Evolutionary conservation across 1,139 yeast species (phyloP), one percentile per base, ranked within the genome.

Genomic region (Magnusiomyces suaveolens): DNA sequence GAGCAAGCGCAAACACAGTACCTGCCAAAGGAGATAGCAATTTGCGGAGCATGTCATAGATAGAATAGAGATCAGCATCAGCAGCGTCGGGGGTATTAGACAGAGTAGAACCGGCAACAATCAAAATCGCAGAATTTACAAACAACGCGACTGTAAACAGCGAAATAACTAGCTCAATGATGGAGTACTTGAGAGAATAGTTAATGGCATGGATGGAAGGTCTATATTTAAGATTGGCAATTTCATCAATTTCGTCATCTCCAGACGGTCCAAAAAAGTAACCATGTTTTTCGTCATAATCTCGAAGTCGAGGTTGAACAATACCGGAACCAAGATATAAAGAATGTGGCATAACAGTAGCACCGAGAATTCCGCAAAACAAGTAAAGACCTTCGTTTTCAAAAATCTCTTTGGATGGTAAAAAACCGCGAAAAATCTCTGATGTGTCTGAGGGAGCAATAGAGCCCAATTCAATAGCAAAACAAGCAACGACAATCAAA

Each of bases 261-360:
- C 74, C 66, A 2, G 47, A 3, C 20, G 24, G 53, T 77, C 69
- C 16, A 18, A 6, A 20, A 38, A 59, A 54, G 52, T 56, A 55
- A 21, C 69, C 69, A 38, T 66, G 60, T 43, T 60, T 60, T 36
- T 60, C 57, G 62, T 84, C 90, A 60, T 71, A 82, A 56, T 81
- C 84, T 54, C 85, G 68, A 53, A 84, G 72, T 55, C 92, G 73
- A 23, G 90, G 87, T 65, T 83, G 87, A 6, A 83, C 90, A 57
- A 85, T 70, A 0, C 87, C 87, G 3, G 88, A 82, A 0, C 92
- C 92, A 60, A 85, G 73, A 63, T 84, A 84, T 55, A 85, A 72
- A 23, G 87, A 81, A 64, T 85, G 92, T 39, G 89, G 87, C 92
- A 85, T 85, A 32, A 85, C 92, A 0, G 92, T 85, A 32, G 92